Conservation (phyloP, 2,329 filamentous ascomycete genomes). For the Neonectria hederae region DNA sequence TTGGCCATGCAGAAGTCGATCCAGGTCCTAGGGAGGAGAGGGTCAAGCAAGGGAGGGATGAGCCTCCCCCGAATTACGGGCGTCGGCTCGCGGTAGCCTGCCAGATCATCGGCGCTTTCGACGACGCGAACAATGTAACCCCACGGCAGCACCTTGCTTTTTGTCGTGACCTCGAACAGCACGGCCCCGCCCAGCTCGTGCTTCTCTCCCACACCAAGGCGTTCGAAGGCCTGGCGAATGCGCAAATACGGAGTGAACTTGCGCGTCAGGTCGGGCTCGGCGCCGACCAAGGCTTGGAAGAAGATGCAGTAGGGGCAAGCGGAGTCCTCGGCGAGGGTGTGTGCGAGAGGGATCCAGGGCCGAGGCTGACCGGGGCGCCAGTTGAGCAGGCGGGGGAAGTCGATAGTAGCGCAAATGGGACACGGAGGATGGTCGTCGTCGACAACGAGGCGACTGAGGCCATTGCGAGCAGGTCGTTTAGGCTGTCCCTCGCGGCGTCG, state of each 20-base stretch:
- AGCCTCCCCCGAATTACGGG: conserved; percentile 45
- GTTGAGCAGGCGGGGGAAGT: conserved; percentile 49
- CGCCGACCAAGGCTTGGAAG: conserved; percentile 49
- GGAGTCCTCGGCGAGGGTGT: conserved; percentile 43
- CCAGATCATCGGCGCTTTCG: conserved; percentile 38
- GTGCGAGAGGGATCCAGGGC: conserved; percentile 50
- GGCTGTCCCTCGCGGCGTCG: conserved; percentile 36
- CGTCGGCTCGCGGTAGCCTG: conserved; percentile 33
- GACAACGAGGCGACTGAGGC: conserved; percentile 42
- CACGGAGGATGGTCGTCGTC: conserved; percentile 44
- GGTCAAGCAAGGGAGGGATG: conserved; percentile 44
- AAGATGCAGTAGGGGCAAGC: conserved; percentile 52
- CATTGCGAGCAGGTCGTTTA: conserved; percentile 41
- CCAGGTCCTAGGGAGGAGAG: conserved; percentile 46
- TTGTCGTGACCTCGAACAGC: conserved; percentile 49
- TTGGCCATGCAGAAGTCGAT: conserved; percentile 47
- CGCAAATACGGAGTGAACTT: conserved; percentile 52
- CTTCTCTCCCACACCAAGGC: conserved; percentile 49
- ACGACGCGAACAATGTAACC: conserved; percentile 48
- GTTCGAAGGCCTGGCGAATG: conserved; percentile 51
- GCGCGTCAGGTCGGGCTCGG: conserved; percentile 41
- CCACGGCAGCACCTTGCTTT: conserved; percentile 49
- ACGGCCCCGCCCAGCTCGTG: conserved; percentile 49
- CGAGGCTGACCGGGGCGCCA: conserved; percentile 49
- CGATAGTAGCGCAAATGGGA: conserved; percentile 46